These are phyloP conservation scores for Gymnopilus junonius DNA, from an alignment of 768 basidiomycete species.

Conservation along the genomic window DNA sequence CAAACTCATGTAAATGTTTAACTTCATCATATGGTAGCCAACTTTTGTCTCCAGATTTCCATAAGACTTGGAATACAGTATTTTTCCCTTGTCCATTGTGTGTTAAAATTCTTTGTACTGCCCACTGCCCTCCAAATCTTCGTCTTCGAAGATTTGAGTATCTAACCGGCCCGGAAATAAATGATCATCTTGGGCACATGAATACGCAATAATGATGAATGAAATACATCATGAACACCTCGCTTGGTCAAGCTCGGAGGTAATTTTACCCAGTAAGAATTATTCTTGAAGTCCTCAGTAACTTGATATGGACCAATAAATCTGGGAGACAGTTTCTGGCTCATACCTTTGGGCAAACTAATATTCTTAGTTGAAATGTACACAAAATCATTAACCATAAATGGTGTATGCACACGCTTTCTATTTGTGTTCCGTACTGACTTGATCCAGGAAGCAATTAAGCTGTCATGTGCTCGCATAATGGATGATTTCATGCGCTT, in stretches of 20 bases:
- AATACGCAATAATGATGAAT: slow-evolving; percentile 34
- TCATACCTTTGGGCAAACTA: slow-evolving; percentile 21
- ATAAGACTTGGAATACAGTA: slow-evolving; percentile 28
- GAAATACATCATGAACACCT: slow-evolving; percentile 26
- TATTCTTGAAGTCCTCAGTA: slow-evolving; percentile 12
- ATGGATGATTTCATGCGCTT: slow-evolving; percentile 25
- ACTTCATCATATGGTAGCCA: slow-evolving; percentile 32
- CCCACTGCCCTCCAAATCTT: slow-evolving; percentile 25
- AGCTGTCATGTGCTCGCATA: slow-evolving; percentile 37
- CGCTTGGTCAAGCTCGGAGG: slow-evolving; percentile 18
- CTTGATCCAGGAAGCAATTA: slow-evolving; percentile 32
- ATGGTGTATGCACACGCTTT: slow-evolving; percentile 19
- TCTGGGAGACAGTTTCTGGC: slow-evolving; percentile 25
- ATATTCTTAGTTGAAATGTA: slow-evolving; percentile 27
- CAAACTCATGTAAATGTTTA: neutral
- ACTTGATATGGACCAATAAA: slow-evolving; percentile 27
- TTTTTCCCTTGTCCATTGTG: slow-evolving; percentile 24
- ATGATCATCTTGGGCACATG: slow-evolving; percentile 38
- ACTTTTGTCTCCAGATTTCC: slow-evolving; percentile 34
- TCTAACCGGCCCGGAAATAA: slow-evolving; percentile 38
- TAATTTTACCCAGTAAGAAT: slow-evolving; percentile 18
- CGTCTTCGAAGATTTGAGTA: slow-evolving; percentile 22
- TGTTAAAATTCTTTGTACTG: slow-evolving; percentile 24
- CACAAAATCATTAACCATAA: slow-evolving; percentile 17
- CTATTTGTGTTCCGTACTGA: slow-evolving; percentile 34